Evolutionary conservation across 345 rosid genomes (phyloP), one percentile per base, ranked within the genome.

Genomic region (Fremontodendron californicum): DNA sequence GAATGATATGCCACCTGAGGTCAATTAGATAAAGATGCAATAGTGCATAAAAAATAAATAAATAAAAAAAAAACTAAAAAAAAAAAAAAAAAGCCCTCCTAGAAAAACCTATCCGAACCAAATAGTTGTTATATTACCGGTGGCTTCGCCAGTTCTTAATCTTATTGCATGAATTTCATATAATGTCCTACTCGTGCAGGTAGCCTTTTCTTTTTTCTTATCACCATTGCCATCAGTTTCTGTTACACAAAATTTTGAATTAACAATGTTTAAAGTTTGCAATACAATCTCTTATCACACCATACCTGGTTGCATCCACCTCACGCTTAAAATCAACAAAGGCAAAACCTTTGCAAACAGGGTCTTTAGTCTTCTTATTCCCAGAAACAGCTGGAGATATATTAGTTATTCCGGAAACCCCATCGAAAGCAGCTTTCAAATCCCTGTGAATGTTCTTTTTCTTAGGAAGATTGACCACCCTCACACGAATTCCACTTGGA

Each of bases 401-500:
- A 72, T 77, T 80, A 77, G 84, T 65, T 43, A 95, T 63, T 23
- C 99, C 97, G 72, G 81, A 81, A 31, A 89, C 87, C 42, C 82
- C 96, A 79, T 88, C 77, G 71, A 91, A 95, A 63, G 96, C 93
- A 74, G 71, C 78, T 79, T 87, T 84, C 66, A 95, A 86, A 89
- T 95, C 98, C 79, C 97, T 88, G 31, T 88, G 90, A 74, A 95
- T 79, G 60, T 93, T 95, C 92, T 87, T 95, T 84, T 95, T 95
- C 97, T 87, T 95, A 1, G 99, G 99, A 72, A 95, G 93, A 85
- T 91, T 89, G 16, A 61, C 33, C 58, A 93, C 79, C 48, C 84
- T 88, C 40, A 95, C 96, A 72, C 89, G 88, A 40, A 87, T 69
- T 43, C 93, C 88, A 74, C 74, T 81, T 23, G 86, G 83, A 78